Percentiles rank a stretch among this genome's conserved stretches.
Evolutionary conservation across 2,329 filamentous ascomycete species (phyloP).

Genomic region (Fusarium azukiicola): DNA sequence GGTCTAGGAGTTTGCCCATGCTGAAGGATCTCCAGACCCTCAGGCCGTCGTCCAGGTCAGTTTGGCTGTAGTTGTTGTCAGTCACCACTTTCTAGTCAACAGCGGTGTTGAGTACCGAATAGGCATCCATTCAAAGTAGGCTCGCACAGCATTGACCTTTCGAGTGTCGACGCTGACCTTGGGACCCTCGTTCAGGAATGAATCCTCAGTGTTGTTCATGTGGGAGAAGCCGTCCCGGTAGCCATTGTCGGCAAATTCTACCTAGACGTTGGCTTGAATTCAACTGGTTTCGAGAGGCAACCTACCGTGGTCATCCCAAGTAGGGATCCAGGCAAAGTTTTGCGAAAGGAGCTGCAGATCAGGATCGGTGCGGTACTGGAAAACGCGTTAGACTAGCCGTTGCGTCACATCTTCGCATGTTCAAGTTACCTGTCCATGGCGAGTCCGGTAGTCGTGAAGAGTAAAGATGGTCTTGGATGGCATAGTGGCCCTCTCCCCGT

Average conservation of each 20-base stretch:
- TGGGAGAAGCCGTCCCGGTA: conserved; percentile 81
- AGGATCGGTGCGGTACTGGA: conserved; percentile 65
- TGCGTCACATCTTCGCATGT: fast-evolving
- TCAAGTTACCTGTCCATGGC: conserved; percentile 48
- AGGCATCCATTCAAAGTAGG: conserved; percentile 82
- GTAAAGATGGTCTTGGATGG: conserved; percentile 37
- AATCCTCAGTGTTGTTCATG: conserved; percentile 73
- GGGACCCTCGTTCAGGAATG: conserved; percentile 30
- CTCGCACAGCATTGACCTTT: conserved; percentile 87
- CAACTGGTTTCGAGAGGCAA: fast-evolving
- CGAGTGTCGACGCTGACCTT: conserved; percentile 83
- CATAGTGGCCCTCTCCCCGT: conserved; percentile 53
- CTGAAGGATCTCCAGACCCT: conserved; percentile 85
- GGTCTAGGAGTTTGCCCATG: conserved; percentile 82
- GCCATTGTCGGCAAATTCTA: conserved; percentile 81
- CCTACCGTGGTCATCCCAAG: conserved; percentile 59
- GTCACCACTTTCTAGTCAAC: no score
- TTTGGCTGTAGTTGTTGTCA: conserved; percentile 38
- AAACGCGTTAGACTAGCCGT: conserved; percentile 33
- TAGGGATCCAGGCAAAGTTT: conserved; percentile 69
- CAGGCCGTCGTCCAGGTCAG: conserved; percentile 80
- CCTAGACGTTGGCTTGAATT: not conserved
- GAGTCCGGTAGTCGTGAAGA: conserved; percentile 67
- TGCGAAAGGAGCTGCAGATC: conserved; percentile 66
- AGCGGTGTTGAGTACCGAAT: conserved; percentile 63